Evolutionary conservation across 2,329 filamentous ascomycete genomes (phyloP).

Genomic region (Ilyonectria sp.): DNA sequence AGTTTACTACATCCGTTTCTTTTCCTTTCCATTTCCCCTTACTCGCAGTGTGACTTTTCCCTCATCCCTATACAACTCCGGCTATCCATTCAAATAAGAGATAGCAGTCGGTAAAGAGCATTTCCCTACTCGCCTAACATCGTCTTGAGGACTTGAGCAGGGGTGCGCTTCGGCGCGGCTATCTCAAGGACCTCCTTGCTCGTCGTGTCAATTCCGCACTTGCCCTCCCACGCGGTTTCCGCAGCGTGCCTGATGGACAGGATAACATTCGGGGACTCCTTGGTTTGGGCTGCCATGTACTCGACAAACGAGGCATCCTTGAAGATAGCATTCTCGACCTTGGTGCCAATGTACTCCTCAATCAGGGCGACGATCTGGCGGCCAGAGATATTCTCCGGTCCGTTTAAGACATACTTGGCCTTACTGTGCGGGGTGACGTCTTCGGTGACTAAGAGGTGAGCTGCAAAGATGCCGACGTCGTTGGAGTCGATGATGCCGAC

Average conservation of each 20-base stretch:
- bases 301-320: slow-evolving; percentile 52
- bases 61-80: no score
- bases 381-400: no score
- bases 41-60: no score
- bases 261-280: slow-evolving; percentile 48
- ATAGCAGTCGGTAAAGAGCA: no score
- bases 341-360: slow-evolving; percentile 51
- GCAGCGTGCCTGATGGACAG: slow-evolving; percentile 45
- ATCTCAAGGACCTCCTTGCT: slow-evolving; percentile 51
- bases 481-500: no score
- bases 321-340: slow-evolving; percentile 48
- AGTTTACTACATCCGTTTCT: no score
- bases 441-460: no score
- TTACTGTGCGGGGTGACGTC: no score
- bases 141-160: slow-evolving; percentile 42
- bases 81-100: no score
- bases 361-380: slow-evolving; percentile 40
- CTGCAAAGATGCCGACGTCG: no score
- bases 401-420: no score
- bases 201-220: slow-evolving; percentile 46
- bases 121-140: slow-evolving; percentile 14
- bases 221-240: slow-evolving; percentile 51
- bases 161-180: slow-evolving; percentile 49
- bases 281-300: slow-evolving; percentile 24
- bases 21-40: no score